Conservation (phyloP, 2,329 filamentous ascomycete species). For the Cordyceps cicadae region DNA sequence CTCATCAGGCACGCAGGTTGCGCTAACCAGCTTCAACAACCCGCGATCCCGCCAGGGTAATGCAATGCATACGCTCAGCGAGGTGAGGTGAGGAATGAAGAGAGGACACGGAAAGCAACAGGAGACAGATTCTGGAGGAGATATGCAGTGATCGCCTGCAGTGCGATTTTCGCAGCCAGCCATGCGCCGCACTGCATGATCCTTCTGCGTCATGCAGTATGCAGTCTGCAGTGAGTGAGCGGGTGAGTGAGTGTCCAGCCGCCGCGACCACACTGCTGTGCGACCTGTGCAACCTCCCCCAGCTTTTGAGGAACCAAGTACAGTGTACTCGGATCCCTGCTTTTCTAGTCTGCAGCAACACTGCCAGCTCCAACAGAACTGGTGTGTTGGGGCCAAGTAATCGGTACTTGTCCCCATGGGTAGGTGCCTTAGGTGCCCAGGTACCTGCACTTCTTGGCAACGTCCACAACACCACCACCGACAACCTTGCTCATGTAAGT, state of each 20-base stretch:
- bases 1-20: background rate
- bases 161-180: background rate
- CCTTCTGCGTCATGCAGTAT: too few relatives aligned
- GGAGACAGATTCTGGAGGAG: background rate
- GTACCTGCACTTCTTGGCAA: background rate
- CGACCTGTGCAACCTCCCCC: slow-evolving; percentile 1
- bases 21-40: background rate
- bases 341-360: background rate
- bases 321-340: background rate
- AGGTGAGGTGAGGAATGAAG: too few relatives aligned
- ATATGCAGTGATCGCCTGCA: background rate
- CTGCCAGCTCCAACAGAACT: background rate
- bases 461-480: background rate
- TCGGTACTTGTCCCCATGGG: too few relatives aligned
- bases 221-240: too few relatives aligned
- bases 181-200: background rate
- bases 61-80: too few relatives aligned
- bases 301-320: background rate
- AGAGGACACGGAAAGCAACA: background rate
- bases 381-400: background rate
- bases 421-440: too few relatives aligned
- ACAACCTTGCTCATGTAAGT: background rate
- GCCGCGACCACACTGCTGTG: background rate
- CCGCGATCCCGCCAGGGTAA: too few relatives aligned
- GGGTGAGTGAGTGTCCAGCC: background rate